Percentiles rank a stretch among this genome's conserved stretches.
Evolutionary conservation across 2,329 filamentous ascomycete species (phyloP).

Genomic region (Escovopsis weberi): DNA sequence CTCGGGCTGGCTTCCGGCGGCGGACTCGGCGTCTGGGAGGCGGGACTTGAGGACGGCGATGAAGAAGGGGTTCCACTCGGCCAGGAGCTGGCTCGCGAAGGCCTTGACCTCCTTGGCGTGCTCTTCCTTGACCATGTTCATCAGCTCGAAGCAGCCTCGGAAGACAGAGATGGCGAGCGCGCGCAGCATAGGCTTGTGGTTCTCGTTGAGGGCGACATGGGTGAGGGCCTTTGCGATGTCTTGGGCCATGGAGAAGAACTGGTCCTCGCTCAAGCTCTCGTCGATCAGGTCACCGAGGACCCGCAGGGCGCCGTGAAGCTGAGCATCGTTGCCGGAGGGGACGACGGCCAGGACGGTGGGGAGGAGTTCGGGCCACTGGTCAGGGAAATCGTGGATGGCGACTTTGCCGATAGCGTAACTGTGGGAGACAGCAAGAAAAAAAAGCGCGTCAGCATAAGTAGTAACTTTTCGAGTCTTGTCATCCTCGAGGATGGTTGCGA

Average conservation of each 20-base stretch:
- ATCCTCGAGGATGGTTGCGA: background rate
- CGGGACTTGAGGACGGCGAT: conserved; percentile 59
- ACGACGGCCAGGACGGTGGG: conserved; percentile 67
- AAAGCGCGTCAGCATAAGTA: no score
- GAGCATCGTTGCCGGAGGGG: conserved; percentile 57
- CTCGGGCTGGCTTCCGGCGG: conserved; percentile 38
- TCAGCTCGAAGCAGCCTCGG: conserved; percentile 78
- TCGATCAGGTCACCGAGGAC: conserved; percentile 85
- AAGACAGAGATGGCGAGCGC: conserved; percentile 84
- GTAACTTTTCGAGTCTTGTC: no score
- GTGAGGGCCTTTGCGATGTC: conserved; percentile 77
- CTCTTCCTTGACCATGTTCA: conserved; percentile 94
- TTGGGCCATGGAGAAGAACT: conserved; percentile 82
- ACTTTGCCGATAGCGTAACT: conserved; percentile 81
- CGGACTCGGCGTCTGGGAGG: conserved; percentile 48
- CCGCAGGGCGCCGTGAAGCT: conserved; percentile 78
- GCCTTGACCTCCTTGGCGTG: conserved; percentile 73
- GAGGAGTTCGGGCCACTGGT: conserved; percentile 84
- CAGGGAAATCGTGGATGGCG: conserved; percentile 81
- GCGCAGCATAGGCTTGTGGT: conserved; percentile 59
- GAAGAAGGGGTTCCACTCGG: conserved; percentile 83
- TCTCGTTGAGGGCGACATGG: conserved; percentile 63
- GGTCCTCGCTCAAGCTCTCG: conserved; percentile 82
- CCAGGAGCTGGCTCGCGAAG: conserved; percentile 77
- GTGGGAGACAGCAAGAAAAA: background rate